Percentiles rank a stretch among this genome's conserved stretches.
Conservation (phyloP, 2,329 filamentous ascomycete species). For the Botrytis elliptica region DNA sequence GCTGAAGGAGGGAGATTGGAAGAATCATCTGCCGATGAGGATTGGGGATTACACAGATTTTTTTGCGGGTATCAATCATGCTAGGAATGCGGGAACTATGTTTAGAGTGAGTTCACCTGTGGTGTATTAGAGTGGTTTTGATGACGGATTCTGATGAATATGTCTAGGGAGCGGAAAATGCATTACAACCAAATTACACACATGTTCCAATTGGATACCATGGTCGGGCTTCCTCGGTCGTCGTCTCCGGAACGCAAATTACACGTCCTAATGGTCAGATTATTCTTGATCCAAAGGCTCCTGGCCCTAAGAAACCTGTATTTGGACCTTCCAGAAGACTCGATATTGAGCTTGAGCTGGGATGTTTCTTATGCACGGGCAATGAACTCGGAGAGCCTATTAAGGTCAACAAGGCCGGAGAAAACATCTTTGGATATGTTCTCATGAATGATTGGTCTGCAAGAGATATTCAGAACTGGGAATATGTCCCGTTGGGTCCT, state of each 20-base stretch:
- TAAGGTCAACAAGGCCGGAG: constrained; percentile 59
- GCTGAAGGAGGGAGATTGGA: constrained; percentile 57
- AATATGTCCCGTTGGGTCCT: constrained; percentile 78
- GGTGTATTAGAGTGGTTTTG: neutral
- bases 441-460: constrained; percentile 88
- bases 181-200: constrained; percentile 77
- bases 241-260: constrained; percentile 71
- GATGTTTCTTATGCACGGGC: constrained; percentile 66
- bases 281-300: constrained; percentile 59
- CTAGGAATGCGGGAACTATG: constrained; percentile 52
- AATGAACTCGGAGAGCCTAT: constrained; percentile 66
- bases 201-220: constrained; percentile 82
- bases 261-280: constrained; percentile 75
- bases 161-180: constrained; percentile 70
- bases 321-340: constrained; percentile 65
- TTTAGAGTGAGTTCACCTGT: constrained; percentile 14
- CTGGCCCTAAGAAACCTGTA: constrained; percentile 59
- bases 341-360: constrained; percentile 79
- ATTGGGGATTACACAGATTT: constrained; percentile 87
- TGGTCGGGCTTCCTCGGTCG: constrained; percentile 71
- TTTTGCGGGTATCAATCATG: constrained; percentile 78
- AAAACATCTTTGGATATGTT: constrained; percentile 75
- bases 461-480: constrained; percentile 79
- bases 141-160: constrained; percentile 38
- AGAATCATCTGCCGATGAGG: constrained; percentile 69